Conservation (phyloP, 176 grass and related monocot species). For the Coix lacrymajobi region DNA sequence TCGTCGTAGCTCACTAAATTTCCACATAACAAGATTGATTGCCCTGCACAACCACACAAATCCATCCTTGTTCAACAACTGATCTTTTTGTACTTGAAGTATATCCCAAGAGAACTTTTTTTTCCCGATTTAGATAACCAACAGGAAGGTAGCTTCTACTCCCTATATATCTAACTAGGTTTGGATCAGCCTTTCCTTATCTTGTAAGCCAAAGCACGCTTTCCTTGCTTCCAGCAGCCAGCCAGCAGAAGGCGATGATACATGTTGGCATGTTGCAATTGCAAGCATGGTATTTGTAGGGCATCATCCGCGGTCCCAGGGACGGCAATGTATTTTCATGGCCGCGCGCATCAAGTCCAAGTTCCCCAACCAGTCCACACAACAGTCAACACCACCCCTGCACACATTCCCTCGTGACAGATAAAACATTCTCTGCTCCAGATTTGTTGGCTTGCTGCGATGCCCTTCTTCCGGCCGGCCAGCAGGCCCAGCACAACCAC, state of each 20-base stretch:
- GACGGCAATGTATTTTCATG: background rate
- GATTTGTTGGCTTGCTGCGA: constrained; percentile 34
- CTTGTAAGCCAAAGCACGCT: constrained; percentile 9
- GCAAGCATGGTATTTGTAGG: background rate
- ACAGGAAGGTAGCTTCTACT: background rate
- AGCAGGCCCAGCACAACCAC: constrained; percentile 17
- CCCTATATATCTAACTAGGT: background rate
- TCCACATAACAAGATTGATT: background rate
- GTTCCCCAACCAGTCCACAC: background rate
- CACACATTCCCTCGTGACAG: constrained; percentile 3
- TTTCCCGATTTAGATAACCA: background rate
- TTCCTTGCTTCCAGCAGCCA: background rate
- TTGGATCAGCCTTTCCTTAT: background rate
- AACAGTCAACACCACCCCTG: constrained; percentile 24
- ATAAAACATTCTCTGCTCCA: constrained; percentile 16
- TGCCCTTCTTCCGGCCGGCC: constrained; percentile 15
- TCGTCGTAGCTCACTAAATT: too few species aligned
- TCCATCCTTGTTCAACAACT: background rate
- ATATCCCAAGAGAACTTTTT: constrained; percentile 15
- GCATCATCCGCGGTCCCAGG: background rate
- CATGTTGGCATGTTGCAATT: background rate
- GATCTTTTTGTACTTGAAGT: background rate
- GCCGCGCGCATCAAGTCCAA: background rate
- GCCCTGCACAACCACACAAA: background rate
- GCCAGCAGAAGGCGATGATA: background rate